A percentile compares a stretch with the other conserved stretches of the same genome.
Conservation (phyloP, 2,329 filamentous ascomycete genomes). For the Didymella pinodella region DNA sequence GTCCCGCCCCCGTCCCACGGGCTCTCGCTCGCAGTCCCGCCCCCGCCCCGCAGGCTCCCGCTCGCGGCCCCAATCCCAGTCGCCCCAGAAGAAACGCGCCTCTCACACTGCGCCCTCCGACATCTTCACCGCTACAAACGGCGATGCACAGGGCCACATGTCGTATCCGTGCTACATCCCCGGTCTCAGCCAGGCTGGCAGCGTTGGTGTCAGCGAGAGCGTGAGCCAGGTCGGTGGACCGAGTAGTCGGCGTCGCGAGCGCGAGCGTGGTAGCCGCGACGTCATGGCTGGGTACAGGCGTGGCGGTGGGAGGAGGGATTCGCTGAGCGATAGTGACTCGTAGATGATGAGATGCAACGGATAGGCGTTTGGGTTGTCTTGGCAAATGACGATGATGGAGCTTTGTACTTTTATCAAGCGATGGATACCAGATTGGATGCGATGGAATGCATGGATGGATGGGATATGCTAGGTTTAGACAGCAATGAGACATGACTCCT, state of each 20-base stretch:
- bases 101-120: conserved; percentile 33
- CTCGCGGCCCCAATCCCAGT: conserved; percentile 44
- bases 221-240: conserved; percentile 51
- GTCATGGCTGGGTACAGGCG: conserved; percentile 54
- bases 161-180: conserved; percentile 66
- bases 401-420: conserved; percentile 1
- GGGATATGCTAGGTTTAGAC: too few species aligned
- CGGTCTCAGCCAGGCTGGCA: conserved; percentile 55
- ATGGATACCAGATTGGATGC: conserved; percentile 9
- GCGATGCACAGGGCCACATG: conserved; percentile 58
- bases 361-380: conserved; percentile 14
- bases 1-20: conserved; percentile 32
- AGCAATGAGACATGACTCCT: too few species aligned
- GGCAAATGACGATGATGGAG: conserved; percentile 7
- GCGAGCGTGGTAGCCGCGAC: conserved; percentile 45
- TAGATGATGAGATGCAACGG: conserved; percentile 16
- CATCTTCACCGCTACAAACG: conserved; percentile 52
- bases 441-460: too few species aligned
- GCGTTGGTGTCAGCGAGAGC: conserved; percentile 48
- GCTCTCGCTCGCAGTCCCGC: conserved; percentile 25
- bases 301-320: conserved; percentile 58
- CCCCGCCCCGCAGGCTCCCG: conserved; percentile 33
- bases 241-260: conserved; percentile 30
- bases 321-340: conserved; percentile 62
- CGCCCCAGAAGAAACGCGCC: conserved; percentile 44